Evolutionary conservation across 2,329 filamentous ascomycete species (phyloP), one percentile per base, ranked within the genome.

Genomic region (Rutstroemia sp.): DNA sequence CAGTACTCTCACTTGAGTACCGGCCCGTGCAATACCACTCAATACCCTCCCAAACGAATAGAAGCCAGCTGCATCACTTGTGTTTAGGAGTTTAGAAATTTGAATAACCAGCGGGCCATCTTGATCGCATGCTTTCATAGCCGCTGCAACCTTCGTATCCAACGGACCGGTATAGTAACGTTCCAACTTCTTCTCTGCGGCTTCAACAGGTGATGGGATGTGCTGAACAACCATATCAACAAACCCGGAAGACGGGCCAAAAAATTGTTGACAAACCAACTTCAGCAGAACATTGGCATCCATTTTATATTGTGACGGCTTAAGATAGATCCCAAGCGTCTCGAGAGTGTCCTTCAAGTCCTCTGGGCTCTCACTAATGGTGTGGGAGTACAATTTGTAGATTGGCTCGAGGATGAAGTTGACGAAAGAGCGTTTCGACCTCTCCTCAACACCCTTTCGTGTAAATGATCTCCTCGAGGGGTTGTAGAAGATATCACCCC

Each of bases 401-500:
- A 99, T 91, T 17, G 94, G 94, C 70, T 99, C 94, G 48, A 99
- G 77, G 27, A 99, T 81, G 70, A 97, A 99, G 72, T 95, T 86
- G 56, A 97, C 88, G 70, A 99, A 99, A 0, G 90, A 89, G 56
- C 94, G 80, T 71, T 87, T 89, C 5, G 92, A 84, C 12, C 81
- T 78, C 61, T 92, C 86, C 67, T 97, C 92, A 21, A 88, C 74
- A 0, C 85, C 82, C 70, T 95, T 97, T 60, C 94, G 82, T 52
- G 90, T 95, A 67, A 99, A 99, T 56, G 88, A 92, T 60, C 92
- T 86, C 72, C 89, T 95, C 65, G 78, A 79, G 0, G 92, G 90
- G 68, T 97, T 97, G 77, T 88, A 99, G 73, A 94, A 99, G 57
- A 99, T 87, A 69, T 99, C 92, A 21, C 94, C 94, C 94, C 94